A percentile compares a stretch with the other conserved stretches of the same genome.
Evolutionary conservation across 768 basidiomycete genomes (phyloP).

Genomic region (Mrakia hoshinonis): DNA sequence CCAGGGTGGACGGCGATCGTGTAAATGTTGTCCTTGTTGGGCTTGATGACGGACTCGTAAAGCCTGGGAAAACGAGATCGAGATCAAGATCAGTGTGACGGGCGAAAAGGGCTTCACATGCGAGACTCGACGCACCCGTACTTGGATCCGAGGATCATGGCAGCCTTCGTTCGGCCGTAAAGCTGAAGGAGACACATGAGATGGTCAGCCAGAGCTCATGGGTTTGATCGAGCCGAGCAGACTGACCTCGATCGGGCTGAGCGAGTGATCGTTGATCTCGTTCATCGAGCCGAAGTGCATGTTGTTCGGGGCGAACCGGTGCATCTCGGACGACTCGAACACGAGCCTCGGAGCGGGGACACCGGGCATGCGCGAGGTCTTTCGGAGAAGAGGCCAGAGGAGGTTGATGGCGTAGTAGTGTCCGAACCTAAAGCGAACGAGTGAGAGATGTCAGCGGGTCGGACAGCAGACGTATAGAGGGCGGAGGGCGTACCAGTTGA

Average conservation of each 20-base stretch:
- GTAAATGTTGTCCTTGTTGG: slow-evolving; percentile 38
- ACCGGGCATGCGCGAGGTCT: slow-evolving; percentile 38
- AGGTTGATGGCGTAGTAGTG: slow-evolving; percentile 46
- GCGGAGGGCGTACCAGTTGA: not conserved
- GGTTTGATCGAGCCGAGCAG: no score
- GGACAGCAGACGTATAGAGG: not conserved
- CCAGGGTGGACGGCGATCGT: slow-evolving; percentile 10
- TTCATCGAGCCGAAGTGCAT: slow-evolving; percentile 41
- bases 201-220: no score
- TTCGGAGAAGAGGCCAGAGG: slow-evolving; percentile 43
- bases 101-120: no score
- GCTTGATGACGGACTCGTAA: slow-evolving; percentile 39
- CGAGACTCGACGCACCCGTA: no score
- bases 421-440: slow-evolving; percentile 41
- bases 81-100: no score
- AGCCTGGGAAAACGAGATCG: no score
- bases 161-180: slow-evolving; percentile 45
- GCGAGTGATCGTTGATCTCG: slow-evolving; percentile 45
- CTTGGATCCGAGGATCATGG: slow-evolving; percentile 44
- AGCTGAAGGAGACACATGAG: slow-evolving; percentile 38
- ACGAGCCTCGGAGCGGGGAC: slow-evolving; percentile 43
- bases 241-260: no score
- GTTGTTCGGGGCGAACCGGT: slow-evolving; percentile 41
- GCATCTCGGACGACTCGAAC: slow-evolving; percentile 43
- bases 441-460: not conserved